Conservation (phyloP, 352 stramenopile species). For the Pythium sp. region DNA sequence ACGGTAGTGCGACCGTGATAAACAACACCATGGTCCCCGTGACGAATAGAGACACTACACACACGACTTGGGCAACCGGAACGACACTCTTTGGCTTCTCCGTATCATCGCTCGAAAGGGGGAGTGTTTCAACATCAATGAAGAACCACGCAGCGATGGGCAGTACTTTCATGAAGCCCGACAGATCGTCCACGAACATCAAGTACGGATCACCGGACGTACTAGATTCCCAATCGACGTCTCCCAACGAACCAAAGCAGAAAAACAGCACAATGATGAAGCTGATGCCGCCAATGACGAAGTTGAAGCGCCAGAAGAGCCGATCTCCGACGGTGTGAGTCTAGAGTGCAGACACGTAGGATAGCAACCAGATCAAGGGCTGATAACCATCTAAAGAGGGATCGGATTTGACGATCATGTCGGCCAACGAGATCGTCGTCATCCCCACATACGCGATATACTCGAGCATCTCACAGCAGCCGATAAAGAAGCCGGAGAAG, state of each 20-base stretch:
- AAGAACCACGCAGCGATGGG: constrained; percentile 45
- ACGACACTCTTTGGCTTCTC: constrained; percentile 32
- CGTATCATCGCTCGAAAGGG: constrained; percentile 15
- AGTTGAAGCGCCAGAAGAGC: constrained; percentile 46
- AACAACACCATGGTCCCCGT: constrained; percentile 35
- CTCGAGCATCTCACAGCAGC: constrained; percentile 35
- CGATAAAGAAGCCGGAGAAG: constrained; percentile 24
- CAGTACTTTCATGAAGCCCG: constrained; percentile 33
- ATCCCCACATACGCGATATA: constrained; percentile 39
- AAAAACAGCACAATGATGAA: constrained; percentile 39
- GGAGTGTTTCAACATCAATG: constrained; percentile 41
- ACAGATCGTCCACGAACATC: constrained; percentile 18
- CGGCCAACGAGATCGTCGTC: constrained; percentile 27
- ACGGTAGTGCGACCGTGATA: constrained; percentile 28
- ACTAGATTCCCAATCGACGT: constrained; percentile 21
- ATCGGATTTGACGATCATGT: constrained; percentile 28
- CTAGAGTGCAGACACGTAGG: constrained; percentile 32
- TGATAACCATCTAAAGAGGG: constrained; percentile 18
- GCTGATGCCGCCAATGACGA: constrained; percentile 25
- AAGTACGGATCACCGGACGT: constrained; percentile 6
- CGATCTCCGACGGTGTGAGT: constrained; percentile 32
- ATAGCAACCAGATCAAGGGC: constrained; percentile 26
- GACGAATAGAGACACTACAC: constrained; percentile 37
- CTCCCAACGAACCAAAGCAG: constrained; percentile 31
- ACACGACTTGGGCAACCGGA: constrained; percentile 39